Percentiles rank a stretch among this genome's conserved stretches.
Evolutionary conservation across 768 basidiomycete genomes (phyloP).

Genomic region (Russula olivacea): DNA sequence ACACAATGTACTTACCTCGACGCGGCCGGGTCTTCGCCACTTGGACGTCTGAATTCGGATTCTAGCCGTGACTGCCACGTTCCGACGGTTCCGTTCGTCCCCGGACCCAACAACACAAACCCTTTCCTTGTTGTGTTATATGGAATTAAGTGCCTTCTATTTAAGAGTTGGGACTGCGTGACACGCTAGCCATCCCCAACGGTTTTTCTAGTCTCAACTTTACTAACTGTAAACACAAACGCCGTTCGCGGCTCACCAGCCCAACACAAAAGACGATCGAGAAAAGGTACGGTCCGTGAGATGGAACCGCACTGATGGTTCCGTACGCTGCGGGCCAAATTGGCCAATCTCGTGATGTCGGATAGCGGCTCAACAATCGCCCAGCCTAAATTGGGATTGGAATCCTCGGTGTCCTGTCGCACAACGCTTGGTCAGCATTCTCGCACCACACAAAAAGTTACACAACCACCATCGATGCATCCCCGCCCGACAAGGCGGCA

Average conservation of each 20-base stretch:
- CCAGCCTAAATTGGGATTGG: too few relatives aligned
- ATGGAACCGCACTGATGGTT: slow-evolving; percentile 2
- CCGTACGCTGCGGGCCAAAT: slow-evolving; percentile 5
- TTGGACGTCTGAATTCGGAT: background rate
- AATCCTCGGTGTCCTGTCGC: too few relatives aligned
- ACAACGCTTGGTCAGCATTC: slow-evolving; percentile 2
- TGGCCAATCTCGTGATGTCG: slow-evolving; percentile 9
- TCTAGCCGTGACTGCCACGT: background rate
- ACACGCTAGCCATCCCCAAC: too few relatives aligned
- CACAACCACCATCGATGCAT: background rate
- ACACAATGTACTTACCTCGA: slow-evolving; percentile 10
- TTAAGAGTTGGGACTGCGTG: background rate
- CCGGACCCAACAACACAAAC: background rate
- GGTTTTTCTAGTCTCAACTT: too few relatives aligned
- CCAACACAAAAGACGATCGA: slow-evolving; percentile 6
- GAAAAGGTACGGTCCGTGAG: slow-evolving; percentile 2
- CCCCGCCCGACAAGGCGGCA: background rate
- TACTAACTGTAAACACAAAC: background rate
- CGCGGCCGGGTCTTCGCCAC: background rate
- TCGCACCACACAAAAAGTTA: background rate
- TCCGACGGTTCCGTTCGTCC: background rate
- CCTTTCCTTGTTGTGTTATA: background rate
- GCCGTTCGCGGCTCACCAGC: background rate
- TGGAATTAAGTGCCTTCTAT: background rate
- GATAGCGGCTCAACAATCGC: background rate